Evolutionary conservation across 495 filamentous ascomycete genomes (phyloP).

Genomic region (Aspergillus steynii): DNA sequence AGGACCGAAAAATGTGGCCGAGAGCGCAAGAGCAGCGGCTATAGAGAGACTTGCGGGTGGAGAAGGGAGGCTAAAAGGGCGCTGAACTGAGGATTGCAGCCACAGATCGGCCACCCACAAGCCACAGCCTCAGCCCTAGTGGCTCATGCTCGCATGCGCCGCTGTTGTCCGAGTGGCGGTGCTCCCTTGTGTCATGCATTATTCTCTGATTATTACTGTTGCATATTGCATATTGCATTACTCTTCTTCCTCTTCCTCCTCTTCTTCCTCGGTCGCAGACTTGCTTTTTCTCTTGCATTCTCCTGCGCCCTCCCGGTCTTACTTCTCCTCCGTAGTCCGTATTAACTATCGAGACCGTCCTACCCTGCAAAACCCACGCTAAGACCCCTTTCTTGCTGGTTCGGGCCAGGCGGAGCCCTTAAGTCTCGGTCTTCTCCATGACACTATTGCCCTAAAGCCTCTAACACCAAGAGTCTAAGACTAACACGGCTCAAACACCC

Average conservation of each 20-base stretch:
- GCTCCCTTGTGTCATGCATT: background rate
- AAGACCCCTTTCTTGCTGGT: background rate
- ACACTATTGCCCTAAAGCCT: background rate
- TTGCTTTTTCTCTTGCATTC: background rate
- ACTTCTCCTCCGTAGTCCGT: background rate
- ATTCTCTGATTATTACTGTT: too few species aligned
- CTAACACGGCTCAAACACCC: background rate
- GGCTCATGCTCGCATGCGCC: conserved; percentile 24
- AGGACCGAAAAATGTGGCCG: conserved; percentile 10
- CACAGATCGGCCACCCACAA: conserved; percentile 26
- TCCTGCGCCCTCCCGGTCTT: background rate
- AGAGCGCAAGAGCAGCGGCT: background rate
- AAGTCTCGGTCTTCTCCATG: conserved; percentile 1
- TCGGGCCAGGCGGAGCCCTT: conserved; percentile 1
- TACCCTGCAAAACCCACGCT: too few species aligned
- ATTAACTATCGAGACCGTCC: too few species aligned
- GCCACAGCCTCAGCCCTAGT: conserved; percentile 14
- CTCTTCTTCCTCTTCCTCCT: background rate
- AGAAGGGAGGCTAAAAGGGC: conserved; percentile 9
- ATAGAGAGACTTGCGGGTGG: conserved; percentile 9
- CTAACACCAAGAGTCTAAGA: background rate
- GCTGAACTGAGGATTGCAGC: conserved; percentile 22
- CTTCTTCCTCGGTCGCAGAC: background rate
- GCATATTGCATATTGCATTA: too few species aligned
- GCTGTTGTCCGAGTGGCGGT: background rate